These are phyloP conservation scores for Teratosphaeria nubilosa DNA, from an alignment of 2,329 filamentous ascomycete species.

Conservation along the genomic window DNA sequence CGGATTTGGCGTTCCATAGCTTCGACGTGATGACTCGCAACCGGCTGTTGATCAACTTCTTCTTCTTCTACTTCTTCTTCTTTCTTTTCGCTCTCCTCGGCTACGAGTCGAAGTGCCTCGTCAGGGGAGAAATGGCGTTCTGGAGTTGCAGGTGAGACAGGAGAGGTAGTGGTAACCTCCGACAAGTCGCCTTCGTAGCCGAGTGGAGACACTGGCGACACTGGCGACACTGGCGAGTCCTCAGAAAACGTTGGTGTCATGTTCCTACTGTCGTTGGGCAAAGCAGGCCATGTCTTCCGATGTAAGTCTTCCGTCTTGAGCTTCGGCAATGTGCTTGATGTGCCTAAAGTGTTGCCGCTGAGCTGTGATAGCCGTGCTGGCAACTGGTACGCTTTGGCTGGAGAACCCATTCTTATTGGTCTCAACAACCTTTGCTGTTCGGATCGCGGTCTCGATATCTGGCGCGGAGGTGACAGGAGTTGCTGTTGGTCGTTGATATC, in stretches of 20 bases:
- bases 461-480: not conserved
- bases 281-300: not conserved
- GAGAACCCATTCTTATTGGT: conserved; percentile 20
- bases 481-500: not conserved
- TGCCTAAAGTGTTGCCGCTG: conserved; percentile 4
- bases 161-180: conserved; percentile 4
- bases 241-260: not conserved
- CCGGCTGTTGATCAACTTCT: not conserved
- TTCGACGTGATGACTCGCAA: conserved; percentile 9
- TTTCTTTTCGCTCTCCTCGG: not conserved
- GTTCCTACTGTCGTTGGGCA: not conserved
- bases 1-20: conserved; percentile 23
- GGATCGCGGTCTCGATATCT: not conserved
- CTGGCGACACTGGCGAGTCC: not conserved
- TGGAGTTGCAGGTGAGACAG: conserved; percentile 4
- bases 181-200: conserved; percentile 1
- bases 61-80: not conserved
- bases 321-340: conserved; percentile 9
- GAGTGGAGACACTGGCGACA: conserved; percentile 5
- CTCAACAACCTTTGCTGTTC: conserved; percentile 13
- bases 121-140: not conserved
- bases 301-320: not conserved
- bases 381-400: conserved; percentile 14
- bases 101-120: not conserved
- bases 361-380: conserved; percentile 13